Conservation (phyloP, 2,329 filamentous ascomycete species). For the Clonostachys byssicola region DNA sequence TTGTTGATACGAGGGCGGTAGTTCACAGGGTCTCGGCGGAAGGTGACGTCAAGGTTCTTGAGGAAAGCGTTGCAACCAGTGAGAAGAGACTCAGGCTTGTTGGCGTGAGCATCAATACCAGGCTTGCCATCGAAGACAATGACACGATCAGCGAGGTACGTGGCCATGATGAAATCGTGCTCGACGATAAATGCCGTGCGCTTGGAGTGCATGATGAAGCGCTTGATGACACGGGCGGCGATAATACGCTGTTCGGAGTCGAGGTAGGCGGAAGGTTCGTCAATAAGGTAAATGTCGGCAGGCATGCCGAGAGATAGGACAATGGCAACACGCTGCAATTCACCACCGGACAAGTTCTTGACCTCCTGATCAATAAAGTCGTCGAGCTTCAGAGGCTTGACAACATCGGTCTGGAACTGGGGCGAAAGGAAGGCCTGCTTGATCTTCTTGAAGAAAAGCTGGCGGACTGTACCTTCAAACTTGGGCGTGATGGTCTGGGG, state of each 20-base stretch:
- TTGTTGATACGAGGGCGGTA: slow-evolving; percentile 99
- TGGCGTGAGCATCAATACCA: slow-evolving; percentile 82
- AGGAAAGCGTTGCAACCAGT: slow-evolving; percentile 96
- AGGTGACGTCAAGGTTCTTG: slow-evolving; percentile 95
- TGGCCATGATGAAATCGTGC: slow-evolving; percentile 99
- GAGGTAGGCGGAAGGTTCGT: slow-evolving; percentile 95
- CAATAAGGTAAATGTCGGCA: slow-evolving; percentile 97
- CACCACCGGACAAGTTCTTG: slow-evolving; percentile 97
- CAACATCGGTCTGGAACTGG: slow-evolving; percentile 98
- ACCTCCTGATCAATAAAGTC: slow-evolving; percentile 99
- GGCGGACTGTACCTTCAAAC: slow-evolving; percentile 92
- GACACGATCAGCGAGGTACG: slow-evolving; percentile 78
- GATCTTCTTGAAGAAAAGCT: slow-evolving; percentile 99
- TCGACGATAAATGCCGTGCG: slow-evolving; percentile 99
- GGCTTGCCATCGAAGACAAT: slow-evolving; percentile 98
- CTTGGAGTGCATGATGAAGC: slow-evolving; percentile 99
- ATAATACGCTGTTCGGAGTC: slow-evolving; percentile 99
- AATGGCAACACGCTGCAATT: slow-evolving; percentile 98
- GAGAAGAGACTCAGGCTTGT: slow-evolving; percentile 84
- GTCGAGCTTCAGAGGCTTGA: slow-evolving; percentile 98
- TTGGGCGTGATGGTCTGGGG: slow-evolving; percentile 99
- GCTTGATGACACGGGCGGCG: slow-evolving; percentile 95
- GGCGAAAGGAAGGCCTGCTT: slow-evolving; percentile 94
- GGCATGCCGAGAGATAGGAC: slow-evolving; percentile 93
- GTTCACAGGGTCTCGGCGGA: slow-evolving; percentile 95